Base-by-base conservation (phyloP, 2,329 filamentous ascomycete genomes). In the Coniochaeta ligniaria region DNA sequence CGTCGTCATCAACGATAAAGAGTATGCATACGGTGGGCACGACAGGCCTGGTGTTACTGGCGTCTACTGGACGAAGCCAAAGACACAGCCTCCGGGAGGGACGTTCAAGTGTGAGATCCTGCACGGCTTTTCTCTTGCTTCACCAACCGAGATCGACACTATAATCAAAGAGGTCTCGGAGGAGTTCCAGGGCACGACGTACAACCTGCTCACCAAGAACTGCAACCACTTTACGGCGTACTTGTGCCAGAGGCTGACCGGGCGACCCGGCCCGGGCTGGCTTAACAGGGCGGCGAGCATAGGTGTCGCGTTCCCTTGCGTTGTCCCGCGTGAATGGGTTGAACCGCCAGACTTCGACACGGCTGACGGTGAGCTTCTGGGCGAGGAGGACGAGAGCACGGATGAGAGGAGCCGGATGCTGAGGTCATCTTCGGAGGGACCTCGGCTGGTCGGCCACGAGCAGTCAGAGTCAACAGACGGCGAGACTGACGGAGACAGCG, bases 141-240 rank as follows among this genome's bases (percentile, higher is more conserved):
- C 87, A 2, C 79, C 84, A 24, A 76, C 81, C 60, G 90, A 95
- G 73, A 88, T 95, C 65, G 86, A 92, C 59, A 70, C 78, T 16
- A 87, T 91, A 45, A 83, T 96, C 52, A 84, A 82, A 66, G 78
- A 80, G 60, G 88, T 87, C 14, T 91, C 88, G 1, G 82, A 88
- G 47, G 81, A 87, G 66, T 96, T 95, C 68, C 81, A 86, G 60
- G 91, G 91, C 26, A 86, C 86, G 0, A 83, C 83, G 16, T 95
- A 96, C 74, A 94, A 95, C 69, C 82, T 96, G 16, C 80, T 96
- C 52, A 92, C 87, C 22, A 86, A 86, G 67, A 96, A 96, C 73
- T 96, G 91, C 81, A 96, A 96, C 72, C 91, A 96, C 72, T 96
- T 96, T 72, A 94, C 91, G 2, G 86, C 85, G 22, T 85, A 89